A percentile compares a stretch with the other conserved stretches of the same genome.
phyloP scores from a whole-genome alignment of 495 filamentous ascomycete genomes.

The Penicillium antarcticum region DNA sequence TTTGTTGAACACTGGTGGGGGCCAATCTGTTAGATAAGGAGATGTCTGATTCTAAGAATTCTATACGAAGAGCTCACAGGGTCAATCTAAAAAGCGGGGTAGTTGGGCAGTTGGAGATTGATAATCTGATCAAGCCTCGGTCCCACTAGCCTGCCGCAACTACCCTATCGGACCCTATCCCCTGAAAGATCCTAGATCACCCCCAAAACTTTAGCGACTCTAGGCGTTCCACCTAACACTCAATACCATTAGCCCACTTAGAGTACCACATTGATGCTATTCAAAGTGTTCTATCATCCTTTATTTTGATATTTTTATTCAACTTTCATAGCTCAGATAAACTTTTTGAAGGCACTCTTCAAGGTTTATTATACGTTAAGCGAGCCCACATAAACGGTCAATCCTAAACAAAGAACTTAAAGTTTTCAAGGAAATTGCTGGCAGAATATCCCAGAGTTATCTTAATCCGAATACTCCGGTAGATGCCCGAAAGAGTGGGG shows the following conservation, averaged over 20 bases:
- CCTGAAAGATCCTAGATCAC: no score
- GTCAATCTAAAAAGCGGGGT: neutral
- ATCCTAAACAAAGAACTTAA: neutral
- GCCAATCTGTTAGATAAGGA: neutral
- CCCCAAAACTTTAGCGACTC: no score
- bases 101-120: neutral
- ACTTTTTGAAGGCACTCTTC: neutral
- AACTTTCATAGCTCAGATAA: neutral
- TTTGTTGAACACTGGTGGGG: neutral
- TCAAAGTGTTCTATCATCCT: neutral
- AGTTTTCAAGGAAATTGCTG: neutral
- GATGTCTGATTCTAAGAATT: neutral
- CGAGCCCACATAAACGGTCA: neutral
- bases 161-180: no score
- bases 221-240: no score
- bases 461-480: no score
- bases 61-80: neutral
- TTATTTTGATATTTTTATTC: neutral
- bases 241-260: neutral
- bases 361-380: neutral
- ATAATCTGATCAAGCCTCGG: no score
- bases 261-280: neutral
- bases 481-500: no score
- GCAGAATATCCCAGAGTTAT: neutral
- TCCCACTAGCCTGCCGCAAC: no score